Evolutionary conservation across 75 land plant genomes (phyloP).

Genomic region (Gnetum montanum): DNA sequence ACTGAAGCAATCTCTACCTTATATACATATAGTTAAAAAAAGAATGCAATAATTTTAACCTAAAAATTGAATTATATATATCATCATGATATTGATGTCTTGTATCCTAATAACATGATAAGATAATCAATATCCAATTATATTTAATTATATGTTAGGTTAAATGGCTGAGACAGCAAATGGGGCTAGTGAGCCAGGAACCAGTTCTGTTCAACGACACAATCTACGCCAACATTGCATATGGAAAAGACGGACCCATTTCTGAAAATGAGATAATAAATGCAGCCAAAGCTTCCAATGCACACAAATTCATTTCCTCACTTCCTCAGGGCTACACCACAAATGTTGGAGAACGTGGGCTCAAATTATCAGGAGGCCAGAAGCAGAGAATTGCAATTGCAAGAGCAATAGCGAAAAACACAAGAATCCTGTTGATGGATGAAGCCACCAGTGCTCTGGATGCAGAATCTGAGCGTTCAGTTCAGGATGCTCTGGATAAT

Average conservation of each 20-base stretch:
- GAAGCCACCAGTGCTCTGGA: constrained; percentile 73
- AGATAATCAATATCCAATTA: no score
- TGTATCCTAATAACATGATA: no score
- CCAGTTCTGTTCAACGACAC: constrained; percentile 7
- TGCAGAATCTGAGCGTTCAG: constrained; percentile 38
- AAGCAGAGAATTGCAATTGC: constrained; percentile 57
- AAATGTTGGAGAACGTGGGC: constrained; percentile 47
- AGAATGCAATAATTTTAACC: no score
- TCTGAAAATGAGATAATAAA: constrained; percentile 42
- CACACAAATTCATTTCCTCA: constrained; percentile 43
- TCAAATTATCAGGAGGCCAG: constrained; percentile 52
- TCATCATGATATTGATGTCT: no score
- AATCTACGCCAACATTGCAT: constrained; percentile 31
- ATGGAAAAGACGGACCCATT: constrained; percentile 26
- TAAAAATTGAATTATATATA: no score
- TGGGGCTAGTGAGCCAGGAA: no score
- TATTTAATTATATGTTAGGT: no score
- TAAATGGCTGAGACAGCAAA: no score
- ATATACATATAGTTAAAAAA: no score
- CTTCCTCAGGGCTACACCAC: constrained; percentile 51
- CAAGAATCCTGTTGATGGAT: constrained; percentile 44
- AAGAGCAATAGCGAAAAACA: constrained; percentile 41
- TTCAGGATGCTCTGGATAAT: constrained; percentile 38
- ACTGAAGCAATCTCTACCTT: no score
- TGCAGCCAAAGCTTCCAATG: constrained; percentile 36